Evolutionary conservation across 306 rosid genomes (phyloP), one percentile per base, ranked within the genome.

Genomic region (Hippophae rhamnoides): DNA sequence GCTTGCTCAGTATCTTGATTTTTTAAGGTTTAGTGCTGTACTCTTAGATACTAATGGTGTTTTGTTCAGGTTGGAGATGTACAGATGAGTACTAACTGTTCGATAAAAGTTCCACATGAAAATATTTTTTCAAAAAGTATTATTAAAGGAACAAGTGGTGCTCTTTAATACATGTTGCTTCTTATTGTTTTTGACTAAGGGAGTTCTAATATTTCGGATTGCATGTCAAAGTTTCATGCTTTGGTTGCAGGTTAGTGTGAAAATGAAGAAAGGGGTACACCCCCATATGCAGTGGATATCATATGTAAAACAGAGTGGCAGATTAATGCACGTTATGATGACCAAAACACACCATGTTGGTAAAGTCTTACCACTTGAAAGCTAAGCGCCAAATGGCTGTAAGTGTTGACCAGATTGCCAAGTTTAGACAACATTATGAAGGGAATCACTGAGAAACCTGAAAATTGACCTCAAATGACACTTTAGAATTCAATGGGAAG

Each of bases 241-340:
- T 5, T 9, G 9, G 13, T 71, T 60, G 65, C 46, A 57, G 60
- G 44, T 70, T 65, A 40, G 18, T 5, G 10, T 72, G 65, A 54
- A 31, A 57, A 92, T 92, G 99, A 92, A 76, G 89, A 92, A 92
- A 76, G 99, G 96, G 8, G 3, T 78, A 43, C 99, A 92, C 61
- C 99, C 99, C 48, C 96, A 88, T 82, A 83, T 78, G 95, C 96
- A 92, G 62, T 92, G 95, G 95, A 83, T 92, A 67, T 81, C 95
- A 0, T 89, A 88, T 46, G 96, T 88, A 47, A 92, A 95, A 11
- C 95, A 85, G 79, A 81, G 84, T 8, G 99, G 99, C n/a, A 78
- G 95, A 64, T 75, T 92, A 85, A 75, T 88, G 89, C 83, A 76
- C 11, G 83, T 84, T 18, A 74, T 80, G 96, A 88, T 85, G 96